Conservation (phyloP, 202 grass and related monocot species). For the Schoenoplectus tabernaemontani region DNA sequence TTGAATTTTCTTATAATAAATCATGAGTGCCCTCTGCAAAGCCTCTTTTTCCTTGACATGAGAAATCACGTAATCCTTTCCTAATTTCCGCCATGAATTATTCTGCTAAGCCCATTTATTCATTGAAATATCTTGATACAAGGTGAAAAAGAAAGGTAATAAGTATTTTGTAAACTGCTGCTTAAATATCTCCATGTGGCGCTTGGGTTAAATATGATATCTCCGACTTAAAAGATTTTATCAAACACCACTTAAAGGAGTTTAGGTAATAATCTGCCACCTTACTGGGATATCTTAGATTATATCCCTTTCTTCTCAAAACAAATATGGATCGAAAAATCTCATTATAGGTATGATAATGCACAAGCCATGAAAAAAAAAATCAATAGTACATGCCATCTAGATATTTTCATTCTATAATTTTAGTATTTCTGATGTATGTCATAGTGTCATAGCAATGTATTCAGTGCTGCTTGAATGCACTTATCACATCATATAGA, state of each 20-base stretch:
- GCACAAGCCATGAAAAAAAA: background rate
- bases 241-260: background rate
- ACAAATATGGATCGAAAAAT: background rate
- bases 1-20: background rate
- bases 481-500: background rate
- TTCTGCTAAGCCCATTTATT: background rate
- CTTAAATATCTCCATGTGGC: background rate
- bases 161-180: background rate
- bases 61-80: background rate
- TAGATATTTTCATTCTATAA: background rate
- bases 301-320: background rate
- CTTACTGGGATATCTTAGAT: background rate
- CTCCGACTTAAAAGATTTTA: background rate
- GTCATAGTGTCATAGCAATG: background rate
- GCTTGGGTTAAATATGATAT: background rate
- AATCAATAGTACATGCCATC: background rate
- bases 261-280: background rate
- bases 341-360: background rate
- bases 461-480: background rate
- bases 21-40: background rate
- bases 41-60: background rate
- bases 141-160: background rate
- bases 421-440: background rate
- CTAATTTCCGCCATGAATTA: background rate
- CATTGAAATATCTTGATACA: background rate